Evolutionary conservation across 495 filamentous ascomycete genomes (phyloP), one percentile per base, ranked within the genome.

Genomic region (Zalerion maritima): DNA sequence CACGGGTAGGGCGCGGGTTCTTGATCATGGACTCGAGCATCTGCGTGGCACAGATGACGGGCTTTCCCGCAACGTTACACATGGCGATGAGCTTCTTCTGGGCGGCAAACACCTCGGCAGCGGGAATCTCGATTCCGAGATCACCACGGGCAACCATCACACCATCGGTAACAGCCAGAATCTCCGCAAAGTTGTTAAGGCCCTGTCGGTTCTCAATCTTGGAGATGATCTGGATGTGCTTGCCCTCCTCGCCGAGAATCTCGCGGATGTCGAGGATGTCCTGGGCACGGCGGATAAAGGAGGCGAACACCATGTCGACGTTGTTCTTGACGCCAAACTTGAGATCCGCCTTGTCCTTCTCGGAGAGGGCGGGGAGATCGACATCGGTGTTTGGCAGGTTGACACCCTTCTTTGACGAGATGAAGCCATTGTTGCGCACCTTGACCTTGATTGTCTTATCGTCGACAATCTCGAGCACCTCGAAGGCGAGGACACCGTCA

Each of bases 71-170:
- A 49, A 94, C 78, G 69, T 97, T 97, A 71, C 91, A 96, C 75
- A 94, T 96, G 54, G 87, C 83, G 60, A 96, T 96, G 78, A 97
- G 86, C 83, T 96, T 96, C 76, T 97, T 97, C 70, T 97, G 89
- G 26, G 89, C 89, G 39, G 92, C 78, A 62, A 96, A 97, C 31
- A 97, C 89, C 69, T 97, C 91, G 30, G 87, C 81, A 21, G 91
- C 85, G 12, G 89, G 84, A 48, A 97, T 97, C 59, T 97, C 89
- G 39, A 97, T 97, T 63, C 89, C 89, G 21, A 97, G 66, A 47
- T 97, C 89, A 60, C 89, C 89, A 71, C 89, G 89, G 45, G 89
- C 89, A 49, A 97, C 89, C 89, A 97, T 97, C 54, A 97, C 84
- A 68, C 91, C 89, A 54, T 97, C 89, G 13, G 89, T 96, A 65